A percentile compares a stretch with the other conserved stretches of the same genome.
Evolutionary conservation across 768 basidiomycete genomes (phyloP).

Genomic region (Amylocystis lapponica): DNA sequence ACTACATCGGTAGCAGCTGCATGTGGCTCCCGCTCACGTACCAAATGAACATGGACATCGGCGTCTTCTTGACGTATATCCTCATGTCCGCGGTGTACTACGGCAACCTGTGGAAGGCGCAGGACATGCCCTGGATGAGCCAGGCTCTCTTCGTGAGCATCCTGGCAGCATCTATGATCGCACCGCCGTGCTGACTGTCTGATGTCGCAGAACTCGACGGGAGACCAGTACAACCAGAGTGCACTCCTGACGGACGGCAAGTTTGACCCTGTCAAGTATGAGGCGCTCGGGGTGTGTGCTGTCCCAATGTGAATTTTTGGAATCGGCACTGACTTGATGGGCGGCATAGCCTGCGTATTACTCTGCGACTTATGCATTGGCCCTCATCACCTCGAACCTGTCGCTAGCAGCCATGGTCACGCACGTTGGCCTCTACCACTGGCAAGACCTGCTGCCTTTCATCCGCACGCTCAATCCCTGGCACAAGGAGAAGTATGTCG

Average conservation of each 20-base stretch:
- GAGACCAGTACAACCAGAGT: conserved; percentile 33
- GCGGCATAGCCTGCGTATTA: conserved; percentile 16
- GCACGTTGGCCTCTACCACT: conserved; percentile 22
- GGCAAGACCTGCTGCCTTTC: conserved; percentile 18
- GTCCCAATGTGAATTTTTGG: not conserved
- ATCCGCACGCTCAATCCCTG: conserved; percentile 18
- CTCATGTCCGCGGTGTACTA: conserved; percentile 25
- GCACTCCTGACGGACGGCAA: conserved; percentile 40
- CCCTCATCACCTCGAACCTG: conserved; percentile 15
- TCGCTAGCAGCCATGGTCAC: conserved; percentile 14
- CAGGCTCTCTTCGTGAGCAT: conserved; percentile 22
- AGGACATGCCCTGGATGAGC: conserved; percentile 51
- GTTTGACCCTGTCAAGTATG: conserved; percentile 22
- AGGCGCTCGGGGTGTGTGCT: conserved; percentile 17
- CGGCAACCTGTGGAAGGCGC: conserved; percentile 50
- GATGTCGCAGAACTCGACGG: conserved; percentile 3
- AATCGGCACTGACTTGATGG: not conserved
- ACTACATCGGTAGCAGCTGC: conserved; percentile 44
- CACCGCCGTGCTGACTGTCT: too few relatives aligned
- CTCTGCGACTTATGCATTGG: conserved; percentile 18
- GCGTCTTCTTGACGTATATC: conserved; percentile 27
- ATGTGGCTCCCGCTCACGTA: conserved; percentile 25
- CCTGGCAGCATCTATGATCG: too few relatives aligned
- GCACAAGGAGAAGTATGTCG: conserved; percentile 12
- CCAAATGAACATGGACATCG: conserved; percentile 15